phyloP scores from a whole-genome alignment of 1,139 yeast genomes.

The Scheffersomyces segobiensis region DNA sequence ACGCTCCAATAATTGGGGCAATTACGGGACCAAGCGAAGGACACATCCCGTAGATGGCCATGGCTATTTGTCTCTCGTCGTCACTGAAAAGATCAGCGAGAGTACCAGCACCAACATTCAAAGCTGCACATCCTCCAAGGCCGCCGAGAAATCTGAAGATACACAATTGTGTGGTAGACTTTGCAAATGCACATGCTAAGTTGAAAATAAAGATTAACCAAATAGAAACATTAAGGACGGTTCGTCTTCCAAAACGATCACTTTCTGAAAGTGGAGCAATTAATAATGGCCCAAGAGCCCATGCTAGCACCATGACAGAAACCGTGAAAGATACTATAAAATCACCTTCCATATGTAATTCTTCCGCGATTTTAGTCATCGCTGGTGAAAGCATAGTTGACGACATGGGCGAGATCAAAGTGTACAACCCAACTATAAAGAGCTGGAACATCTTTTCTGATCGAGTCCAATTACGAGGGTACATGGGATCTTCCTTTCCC shows the following conservation, averaged over 20 bases:
- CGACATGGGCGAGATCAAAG: conserved; percentile 59
- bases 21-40: conserved; percentile 46
- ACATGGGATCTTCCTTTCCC: conserved; percentile 56
- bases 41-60: conserved; percentile 57
- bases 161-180: conserved; percentile 53
- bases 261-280: conserved; percentile 62
- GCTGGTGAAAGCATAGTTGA: conserved; percentile 65
- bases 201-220: conserved; percentile 53
- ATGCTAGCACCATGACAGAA: conserved; percentile 59
- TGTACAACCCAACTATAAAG: conserved; percentile 50
- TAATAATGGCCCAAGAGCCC: conserved; percentile 61
- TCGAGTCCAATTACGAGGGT: conserved; percentile 61
- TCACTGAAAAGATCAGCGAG: conserved; percentile 59
- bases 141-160: conserved; percentile 62
- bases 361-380: conserved; percentile 42
- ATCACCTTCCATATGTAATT: conserved; percentile 37
- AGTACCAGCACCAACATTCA: conserved; percentile 66
- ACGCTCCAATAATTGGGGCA: conserved; percentile 32
- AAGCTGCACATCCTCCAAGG: conserved; percentile 59
- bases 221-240: conserved; percentile 51
- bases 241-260: conserved; percentile 49
- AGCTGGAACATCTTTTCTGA: conserved; percentile 44
- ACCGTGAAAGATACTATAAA: conserved; percentile 51
- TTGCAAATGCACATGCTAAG: conserved; percentile 55
- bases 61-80: conserved; percentile 51